These are phyloP conservation scores for Cynanchum wilfordii DNA, from an alignment of 257 asterid genomes.

Conservation along the genomic window DNA sequence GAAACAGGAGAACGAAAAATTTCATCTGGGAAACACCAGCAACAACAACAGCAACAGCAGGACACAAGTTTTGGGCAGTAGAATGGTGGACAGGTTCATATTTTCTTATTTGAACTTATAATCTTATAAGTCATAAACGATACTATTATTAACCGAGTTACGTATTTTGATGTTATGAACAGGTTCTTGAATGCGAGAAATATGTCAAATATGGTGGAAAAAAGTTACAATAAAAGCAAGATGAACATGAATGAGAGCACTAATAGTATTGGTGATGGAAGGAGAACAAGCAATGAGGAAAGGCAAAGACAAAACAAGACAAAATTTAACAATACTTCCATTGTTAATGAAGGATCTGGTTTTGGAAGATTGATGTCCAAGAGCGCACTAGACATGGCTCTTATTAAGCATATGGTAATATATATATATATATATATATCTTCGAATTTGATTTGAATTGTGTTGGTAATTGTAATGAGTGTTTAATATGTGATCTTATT, in stretches of 20 bases:
- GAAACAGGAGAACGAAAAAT: slow-evolving; percentile 25
- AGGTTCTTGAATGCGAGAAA: slow-evolving; percentile 57
- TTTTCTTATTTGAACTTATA: no score
- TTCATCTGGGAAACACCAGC: slow-evolving; percentile 15
- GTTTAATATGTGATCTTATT: no score
- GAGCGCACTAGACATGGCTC: slow-evolving; percentile 44
- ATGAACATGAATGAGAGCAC: slow-evolving; percentile 19
- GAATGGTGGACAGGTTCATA: slow-evolving; percentile 70
- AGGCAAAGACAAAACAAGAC: slow-evolving; percentile 25
- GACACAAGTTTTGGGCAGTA: slow-evolving; percentile 58
- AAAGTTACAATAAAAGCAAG: slow-evolving; percentile 23
- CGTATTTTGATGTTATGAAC: no score
- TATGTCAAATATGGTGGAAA: slow-evolving; percentile 32
- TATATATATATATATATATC: no score
- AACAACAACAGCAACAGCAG: slow-evolving; percentile 2
- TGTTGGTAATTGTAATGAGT: no score
- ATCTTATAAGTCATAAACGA: no score
- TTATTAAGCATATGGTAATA: slow-evolving; percentile 24
- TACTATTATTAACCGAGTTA: no score
- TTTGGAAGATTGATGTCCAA: slow-evolving; percentile 52
- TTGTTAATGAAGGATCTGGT: slow-evolving; percentile 46
- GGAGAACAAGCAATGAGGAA: slow-evolving; percentile 33
- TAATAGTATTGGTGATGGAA: slow-evolving; percentile 13
- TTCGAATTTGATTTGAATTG: no score
- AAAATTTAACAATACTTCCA: slow-evolving; percentile 33